A percentile compares a stretch with the other conserved stretches of the same genome.
Conservation (phyloP, 2,329 filamentous ascomycete genomes). For the Scedosporium dehoogii region DNA sequence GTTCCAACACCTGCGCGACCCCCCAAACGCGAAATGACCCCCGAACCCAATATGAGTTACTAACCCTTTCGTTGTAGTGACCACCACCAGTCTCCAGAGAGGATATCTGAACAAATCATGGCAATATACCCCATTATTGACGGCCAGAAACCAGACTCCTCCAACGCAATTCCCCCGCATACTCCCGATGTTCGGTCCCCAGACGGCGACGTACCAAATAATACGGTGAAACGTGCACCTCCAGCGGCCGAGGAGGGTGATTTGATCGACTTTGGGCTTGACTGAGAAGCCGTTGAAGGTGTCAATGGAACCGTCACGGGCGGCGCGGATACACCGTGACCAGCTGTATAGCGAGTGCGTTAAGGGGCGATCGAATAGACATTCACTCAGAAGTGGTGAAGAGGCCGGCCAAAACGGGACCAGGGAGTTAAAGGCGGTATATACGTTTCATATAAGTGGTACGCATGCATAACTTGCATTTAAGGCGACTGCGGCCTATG, state of each 20-base stretch:
- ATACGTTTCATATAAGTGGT: not conserved
- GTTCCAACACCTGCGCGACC: conserved; percentile 13
- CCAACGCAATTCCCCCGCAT: conserved; percentile 45
- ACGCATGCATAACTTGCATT: not conserved
- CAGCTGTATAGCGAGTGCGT: not conserved
- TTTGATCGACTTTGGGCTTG: conserved; percentile 49
- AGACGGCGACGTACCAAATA: not conserved
- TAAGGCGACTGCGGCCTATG: no score
- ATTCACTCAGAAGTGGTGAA: not conserved
- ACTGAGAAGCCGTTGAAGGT: conserved; percentile 5
- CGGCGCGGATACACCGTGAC: not conserved
- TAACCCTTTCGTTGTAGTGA: conserved; percentile 8
- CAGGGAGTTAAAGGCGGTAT: not conserved
- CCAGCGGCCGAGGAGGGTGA: not conserved
- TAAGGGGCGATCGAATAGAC: not conserved
- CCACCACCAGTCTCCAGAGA: conserved; percentile 37
- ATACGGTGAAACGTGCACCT: not conserved
- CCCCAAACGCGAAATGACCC: not conserved
- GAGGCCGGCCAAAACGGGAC: not conserved
- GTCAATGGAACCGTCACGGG: not conserved
- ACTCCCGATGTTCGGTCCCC: not conserved
- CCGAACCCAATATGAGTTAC: not conserved
- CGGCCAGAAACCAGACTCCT: conserved; percentile 54
- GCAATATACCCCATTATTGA: conserved; percentile 76
- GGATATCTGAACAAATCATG: conserved; percentile 73